Evolutionary conservation across 148 eudicot genomes (phyloP).

Genomic region (Persicaria tinctoria): DNA sequence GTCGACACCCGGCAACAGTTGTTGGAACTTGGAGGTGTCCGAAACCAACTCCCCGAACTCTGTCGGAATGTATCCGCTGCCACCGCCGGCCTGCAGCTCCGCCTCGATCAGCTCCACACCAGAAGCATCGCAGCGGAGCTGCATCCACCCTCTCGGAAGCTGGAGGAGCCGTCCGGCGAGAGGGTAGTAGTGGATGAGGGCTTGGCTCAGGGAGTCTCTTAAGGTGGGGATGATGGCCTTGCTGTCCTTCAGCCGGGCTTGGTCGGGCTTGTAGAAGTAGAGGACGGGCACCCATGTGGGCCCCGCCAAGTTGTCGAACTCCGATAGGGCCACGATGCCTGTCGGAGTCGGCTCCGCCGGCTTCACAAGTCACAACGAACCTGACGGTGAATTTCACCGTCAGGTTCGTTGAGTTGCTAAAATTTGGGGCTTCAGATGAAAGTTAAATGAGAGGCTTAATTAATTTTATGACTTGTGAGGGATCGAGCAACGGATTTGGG

Average conservation of each 20-base stretch:
- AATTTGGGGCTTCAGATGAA: too few species aligned
- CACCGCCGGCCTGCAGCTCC: background rate
- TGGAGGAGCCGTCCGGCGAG: conserved; percentile 2
- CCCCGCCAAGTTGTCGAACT: conserved; percentile 11
- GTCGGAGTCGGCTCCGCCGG: conserved; percentile 8
- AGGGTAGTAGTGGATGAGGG: conserved; percentile 5
- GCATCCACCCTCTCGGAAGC: background rate
- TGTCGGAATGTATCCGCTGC: background rate
- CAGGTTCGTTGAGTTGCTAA: too few species aligned
- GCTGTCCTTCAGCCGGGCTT: too few species aligned
- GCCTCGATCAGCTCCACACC: conserved; percentile 6
- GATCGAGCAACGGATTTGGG: too few species aligned
- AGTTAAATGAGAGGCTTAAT: too few species aligned
- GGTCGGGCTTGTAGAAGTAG: conserved; percentile 10
- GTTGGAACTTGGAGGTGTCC: background rate
- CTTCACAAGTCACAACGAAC: background rate
- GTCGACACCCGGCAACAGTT: background rate
- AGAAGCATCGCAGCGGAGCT: background rate
- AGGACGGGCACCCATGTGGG: background rate
- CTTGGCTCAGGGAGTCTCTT: background rate
- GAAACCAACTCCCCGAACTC: conserved; percentile 3
- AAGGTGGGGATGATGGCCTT: background rate
- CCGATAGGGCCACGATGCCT: background rate
- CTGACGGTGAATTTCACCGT: background rate
- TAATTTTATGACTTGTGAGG: too few species aligned